These are phyloP conservation scores for Kodamaea lidongshanica DNA, from an alignment of 805 yeast species.

Conservation along the genomic window DNA sequence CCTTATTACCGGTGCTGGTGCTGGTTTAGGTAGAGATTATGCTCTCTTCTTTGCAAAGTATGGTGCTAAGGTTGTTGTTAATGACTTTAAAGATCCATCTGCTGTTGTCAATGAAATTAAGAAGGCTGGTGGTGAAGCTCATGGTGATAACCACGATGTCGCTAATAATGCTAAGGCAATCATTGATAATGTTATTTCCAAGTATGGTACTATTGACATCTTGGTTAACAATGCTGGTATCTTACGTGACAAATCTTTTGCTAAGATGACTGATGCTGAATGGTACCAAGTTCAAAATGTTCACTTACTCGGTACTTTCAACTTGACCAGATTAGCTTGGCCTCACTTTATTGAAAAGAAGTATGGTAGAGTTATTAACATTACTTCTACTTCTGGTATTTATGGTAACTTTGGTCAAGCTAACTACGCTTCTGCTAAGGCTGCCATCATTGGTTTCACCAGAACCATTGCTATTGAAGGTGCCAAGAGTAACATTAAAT, in stretches of 20 bases:
- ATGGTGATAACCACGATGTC: conserved; percentile 78
- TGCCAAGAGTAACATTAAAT: conserved; percentile 64
- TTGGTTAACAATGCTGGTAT: conserved; percentile 94
- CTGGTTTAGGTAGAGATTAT: conserved; percentile 89
- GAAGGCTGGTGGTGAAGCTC: conserved; percentile 70
- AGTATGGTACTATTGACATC: conserved; percentile 79
- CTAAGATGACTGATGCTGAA: conserved; percentile 74
- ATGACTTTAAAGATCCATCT: conserved; percentile 76
- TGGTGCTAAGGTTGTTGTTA: conserved; percentile 93
- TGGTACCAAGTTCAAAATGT: conserved; percentile 80
- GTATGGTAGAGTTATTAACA: conserved; percentile 77
- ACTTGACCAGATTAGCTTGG: conserved; percentile 87
- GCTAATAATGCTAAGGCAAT: conserved; percentile 68
- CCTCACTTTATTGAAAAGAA: conserved; percentile 76
- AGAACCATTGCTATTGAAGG: conserved; percentile 90
- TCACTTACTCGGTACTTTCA: conserved; percentile 76
- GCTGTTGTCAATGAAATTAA: conserved; percentile 70
- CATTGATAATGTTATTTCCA: conserved; percentile 66
- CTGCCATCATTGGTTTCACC: conserved; percentile 79
- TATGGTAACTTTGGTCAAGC: conserved; percentile 98
- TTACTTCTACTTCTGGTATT: conserved; percentile 93
- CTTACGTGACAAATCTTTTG: conserved; percentile 80
- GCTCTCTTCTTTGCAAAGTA: conserved; percentile 79
- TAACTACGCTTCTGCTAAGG: conserved; percentile 90
- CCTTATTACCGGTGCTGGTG: conserved; percentile 90